Conservation (phyloP, 768 basidiomycete species). For the Leucosporidium yakuticum region DNA sequence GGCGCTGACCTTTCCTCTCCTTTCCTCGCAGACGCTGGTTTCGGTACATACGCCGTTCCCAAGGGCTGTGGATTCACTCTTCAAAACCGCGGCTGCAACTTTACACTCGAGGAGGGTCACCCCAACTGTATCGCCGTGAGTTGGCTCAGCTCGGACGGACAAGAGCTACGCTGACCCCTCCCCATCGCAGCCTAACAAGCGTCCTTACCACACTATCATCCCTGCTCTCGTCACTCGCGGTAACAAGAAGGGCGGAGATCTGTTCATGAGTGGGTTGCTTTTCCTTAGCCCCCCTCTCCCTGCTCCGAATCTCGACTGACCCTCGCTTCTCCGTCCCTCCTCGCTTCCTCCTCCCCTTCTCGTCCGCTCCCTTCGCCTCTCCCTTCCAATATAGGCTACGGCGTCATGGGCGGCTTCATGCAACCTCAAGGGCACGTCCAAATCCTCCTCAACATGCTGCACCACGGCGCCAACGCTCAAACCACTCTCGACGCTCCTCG, state of each 20-base stretch:
- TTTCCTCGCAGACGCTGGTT: conserved; percentile 66
- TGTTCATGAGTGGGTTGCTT: conserved; percentile 58
- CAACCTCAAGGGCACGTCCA: conserved; percentile 92
- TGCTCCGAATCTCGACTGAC: neutral
- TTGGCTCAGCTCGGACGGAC: conserved; percentile 37
- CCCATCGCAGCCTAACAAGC: neutral
- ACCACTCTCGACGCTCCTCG: conserved; percentile 88
- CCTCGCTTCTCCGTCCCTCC: neutral
- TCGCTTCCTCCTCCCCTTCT: neutral
- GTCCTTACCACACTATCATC: conserved; percentile 45
- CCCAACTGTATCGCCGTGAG: conserved; percentile 68
- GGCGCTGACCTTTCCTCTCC: neutral
- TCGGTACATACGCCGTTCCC: conserved; percentile 78
- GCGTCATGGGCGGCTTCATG: conserved; percentile 59
- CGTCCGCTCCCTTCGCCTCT: neutral
- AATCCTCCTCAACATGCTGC: conserved; percentile 52
- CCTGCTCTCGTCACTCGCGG: conserved; percentile 61
- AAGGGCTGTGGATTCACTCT: conserved; percentile 93
- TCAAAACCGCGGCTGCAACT: conserved; percentile 86
- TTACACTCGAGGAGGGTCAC: conserved; percentile 70
- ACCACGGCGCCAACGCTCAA: conserved; percentile 80
- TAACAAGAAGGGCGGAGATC: conserved; percentile 47
- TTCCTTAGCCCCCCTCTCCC: neutral
- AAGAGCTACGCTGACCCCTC: too few relatives aligned
- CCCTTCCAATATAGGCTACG: conserved; percentile 40